These are phyloP conservation scores for Mycena vitilis DNA, from an alignment of 768 basidiomycete genomes.

Conservation along the genomic window DNA sequence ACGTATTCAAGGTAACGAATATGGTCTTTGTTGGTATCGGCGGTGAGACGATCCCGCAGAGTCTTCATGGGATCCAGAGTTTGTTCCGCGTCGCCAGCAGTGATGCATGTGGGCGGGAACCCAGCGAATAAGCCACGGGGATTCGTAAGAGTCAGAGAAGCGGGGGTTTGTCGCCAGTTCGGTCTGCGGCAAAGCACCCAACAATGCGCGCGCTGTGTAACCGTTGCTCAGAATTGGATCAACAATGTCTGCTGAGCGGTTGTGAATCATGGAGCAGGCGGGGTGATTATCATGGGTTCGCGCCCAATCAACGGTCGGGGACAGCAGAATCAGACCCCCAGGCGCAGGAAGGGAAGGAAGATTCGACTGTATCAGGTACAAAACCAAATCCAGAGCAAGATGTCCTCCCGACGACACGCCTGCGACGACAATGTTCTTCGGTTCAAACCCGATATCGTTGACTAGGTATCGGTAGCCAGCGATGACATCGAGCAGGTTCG, in stretches of 20 bases:
- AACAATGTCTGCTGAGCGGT: conserved; percentile 21
- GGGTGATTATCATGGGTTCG: neutral
- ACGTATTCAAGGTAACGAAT: too few relatives aligned
- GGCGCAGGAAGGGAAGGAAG: conserved; percentile 36
- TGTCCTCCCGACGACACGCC: conserved; percentile 71
- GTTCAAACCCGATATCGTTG: conserved; percentile 51
- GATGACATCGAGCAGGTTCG: conserved; percentile 63
- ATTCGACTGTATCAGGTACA: conserved; percentile 44
- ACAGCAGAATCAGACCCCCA: conserved; percentile 48
- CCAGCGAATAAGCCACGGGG: conserved; percentile 15
- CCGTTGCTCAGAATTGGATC: conserved; percentile 11
- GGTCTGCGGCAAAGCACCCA: conserved; percentile 15
- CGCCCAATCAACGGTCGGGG: conserved; percentile 42
- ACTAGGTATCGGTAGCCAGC: conserved; percentile 65
- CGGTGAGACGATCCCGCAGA: conserved; percentile 43
- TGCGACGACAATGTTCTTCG: conserved; percentile 56
- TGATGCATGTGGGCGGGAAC: conserved; percentile 53
- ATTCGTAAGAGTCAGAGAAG: conserved; percentile 6
- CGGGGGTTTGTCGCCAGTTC: conserved; percentile 30
- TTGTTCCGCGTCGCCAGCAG: conserved; percentile 48
- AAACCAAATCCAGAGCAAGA: conserved; percentile 53
- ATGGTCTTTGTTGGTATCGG: conserved; percentile 41
- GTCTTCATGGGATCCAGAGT: conserved; percentile 43
- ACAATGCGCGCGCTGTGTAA: conserved; percentile 14
- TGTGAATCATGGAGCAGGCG: conserved; percentile 26